Evolutionary conservation across 2,329 filamentous ascomycete genomes (phyloP), one percentile per base, ranked within the genome.

Genomic region (Dactylellina sp.): DNA sequence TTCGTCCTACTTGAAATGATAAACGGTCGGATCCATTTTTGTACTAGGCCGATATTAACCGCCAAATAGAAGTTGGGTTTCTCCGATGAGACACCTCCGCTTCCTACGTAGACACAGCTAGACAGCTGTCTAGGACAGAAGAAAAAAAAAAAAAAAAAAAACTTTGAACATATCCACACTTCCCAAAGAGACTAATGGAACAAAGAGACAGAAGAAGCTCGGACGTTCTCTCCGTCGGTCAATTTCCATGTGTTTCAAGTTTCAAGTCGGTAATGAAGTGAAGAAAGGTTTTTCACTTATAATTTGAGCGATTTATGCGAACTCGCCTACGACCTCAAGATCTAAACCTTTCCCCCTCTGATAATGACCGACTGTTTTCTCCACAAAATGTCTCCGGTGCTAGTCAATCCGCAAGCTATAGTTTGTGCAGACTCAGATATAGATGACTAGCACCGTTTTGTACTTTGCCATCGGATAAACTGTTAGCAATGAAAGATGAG

Each of bases 311-410:
- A 72, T 72, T 72, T 72, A 72, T 72, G 60, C 68, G 44, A 44
- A 40, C 32, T 68, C 63, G 63, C 53, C 37, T 59, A 24, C 42
- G 53, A 68, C 46, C 46, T 60, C 46, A 49, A 37, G 53, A 61
- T 70, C 47, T 62, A 37, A 32, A 49, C n/a, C n/a, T n/a, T n/a
- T n/a, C n/a, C n/a, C n/a, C n/a, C n/a, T n/a, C n/a, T n/a, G n/a
- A n/a, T n/a, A n/a, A n/a, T n/a, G n/a, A n/a, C n/a, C n/a, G n/a
- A n/a, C n/a, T n/a, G n/a, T 56, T 20, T 42, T 40, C 60, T 72
- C 68, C 68, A 56, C 52, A 64, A 65, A 72, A 65, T 65, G 47
- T 72, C 61, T 72, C 68, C 68, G 68, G 60, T 64, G 42, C 44
- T 49, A 66, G 40, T 74, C 47, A 56, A 66, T 66, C 70, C 61